Percentiles rank a stretch among this genome's conserved stretches.
These are phyloP conservation scores for Chionographis japonica DNA, from an alignment of 106 monocot species.

Conservation along the genomic window DNA sequence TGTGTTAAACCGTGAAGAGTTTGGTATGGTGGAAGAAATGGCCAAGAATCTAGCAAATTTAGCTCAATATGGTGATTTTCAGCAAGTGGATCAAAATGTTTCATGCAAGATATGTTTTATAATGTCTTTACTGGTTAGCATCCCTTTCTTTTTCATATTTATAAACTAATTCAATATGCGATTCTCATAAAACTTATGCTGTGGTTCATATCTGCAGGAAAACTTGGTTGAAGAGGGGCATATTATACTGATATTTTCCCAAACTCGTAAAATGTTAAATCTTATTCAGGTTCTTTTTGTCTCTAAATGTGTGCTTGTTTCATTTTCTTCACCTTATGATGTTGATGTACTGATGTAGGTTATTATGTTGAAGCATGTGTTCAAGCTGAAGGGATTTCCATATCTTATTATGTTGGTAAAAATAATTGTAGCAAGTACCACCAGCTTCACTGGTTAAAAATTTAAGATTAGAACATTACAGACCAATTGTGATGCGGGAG, in stretches of 20 bases:
- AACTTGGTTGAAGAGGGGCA: slow-evolving; percentile 77
- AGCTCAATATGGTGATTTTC: slow-evolving; percentile 22
- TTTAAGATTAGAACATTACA: too few species aligned
- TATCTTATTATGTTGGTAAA: too few species aligned
- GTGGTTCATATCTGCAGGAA: slow-evolving; percentile 43
- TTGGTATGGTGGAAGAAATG: slow-evolving; percentile 78
- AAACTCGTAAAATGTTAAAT: slow-evolving; percentile 98
- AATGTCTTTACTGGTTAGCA: slow-evolving; percentile 70
- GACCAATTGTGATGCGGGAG: too few species aligned
- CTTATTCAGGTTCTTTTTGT: slow-evolving; percentile 61
- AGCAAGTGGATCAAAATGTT: slow-evolving; percentile 45
- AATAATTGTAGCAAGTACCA: too few species aligned
- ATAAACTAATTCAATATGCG: too few species aligned
- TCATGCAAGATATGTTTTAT: slow-evolving; percentile 93
- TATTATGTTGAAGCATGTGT: too few species aligned
- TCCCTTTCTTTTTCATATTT: not conserved
- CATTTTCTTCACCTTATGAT: not conserved
- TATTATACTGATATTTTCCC: slow-evolving; percentile 84
- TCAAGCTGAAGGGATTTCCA: not conserved
- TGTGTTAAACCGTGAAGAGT: slow-evolving; percentile 78
- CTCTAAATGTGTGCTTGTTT: slow-evolving; percentile 1
- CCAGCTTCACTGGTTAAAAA: too few species aligned
- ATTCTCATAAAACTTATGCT: not conserved
- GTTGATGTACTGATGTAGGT: too few species aligned
- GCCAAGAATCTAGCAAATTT: slow-evolving; percentile 59